A percentile compares a stretch with the other conserved stretches of the same genome.
Evolutionary conservation across 2,329 filamentous ascomycete genomes (phyloP).

Genomic region (Aphanocladium album): DNA sequence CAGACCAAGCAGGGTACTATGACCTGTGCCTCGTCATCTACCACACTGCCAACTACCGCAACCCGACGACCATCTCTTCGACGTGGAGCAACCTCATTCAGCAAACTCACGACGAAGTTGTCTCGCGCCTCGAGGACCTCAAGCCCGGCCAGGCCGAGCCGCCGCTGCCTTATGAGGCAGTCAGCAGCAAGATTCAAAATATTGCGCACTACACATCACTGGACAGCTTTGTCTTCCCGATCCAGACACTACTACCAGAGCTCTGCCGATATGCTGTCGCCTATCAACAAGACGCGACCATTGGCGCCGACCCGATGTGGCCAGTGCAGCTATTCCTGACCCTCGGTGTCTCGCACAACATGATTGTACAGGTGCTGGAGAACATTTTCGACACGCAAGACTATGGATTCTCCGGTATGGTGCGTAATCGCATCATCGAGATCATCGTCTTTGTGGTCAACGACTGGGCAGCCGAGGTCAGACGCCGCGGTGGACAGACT

Average conservation of each 20-base stretch:
- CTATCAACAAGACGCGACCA: conserved; percentile 52
- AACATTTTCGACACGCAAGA: conserved; percentile 54
- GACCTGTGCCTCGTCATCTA: conserved; percentile 92
- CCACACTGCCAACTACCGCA: conserved; percentile 85
- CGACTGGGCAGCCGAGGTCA: conserved; percentile 45
- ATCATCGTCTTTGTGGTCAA: conserved; percentile 48
- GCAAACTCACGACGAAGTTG: conserved; percentile 57
- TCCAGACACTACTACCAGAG: conserved; percentile 55
- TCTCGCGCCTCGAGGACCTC: conserved; percentile 40
- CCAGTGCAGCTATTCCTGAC: conserved; percentile 52
- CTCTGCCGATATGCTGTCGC: conserved; percentile 59
- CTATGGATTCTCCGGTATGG: conserved; percentile 50
- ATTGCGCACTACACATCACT: conserved; percentile 61
- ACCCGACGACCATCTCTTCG: conserved; percentile 72
- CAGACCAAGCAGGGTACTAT: conserved; percentile 87
- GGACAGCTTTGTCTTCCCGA: conserved; percentile 63
- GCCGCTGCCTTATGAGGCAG: conserved; percentile 62
- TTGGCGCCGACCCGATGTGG: conserved; percentile 53
- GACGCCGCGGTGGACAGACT: conserved; percentile 39
- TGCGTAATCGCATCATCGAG: conserved; percentile 47
- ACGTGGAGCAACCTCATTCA: conserved; percentile 83
- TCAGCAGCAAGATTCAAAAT: conserved; percentile 58
- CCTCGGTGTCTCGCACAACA: conserved; percentile 52
- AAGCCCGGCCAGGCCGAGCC: conserved; percentile 32
- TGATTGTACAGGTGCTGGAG: conserved; percentile 52